A percentile compares a stretch with the other conserved stretches of the same genome.
phyloP scores from a whole-genome alignment of 2,329 filamentous ascomycete species.

The Harringtonia aguacate region DNA sequence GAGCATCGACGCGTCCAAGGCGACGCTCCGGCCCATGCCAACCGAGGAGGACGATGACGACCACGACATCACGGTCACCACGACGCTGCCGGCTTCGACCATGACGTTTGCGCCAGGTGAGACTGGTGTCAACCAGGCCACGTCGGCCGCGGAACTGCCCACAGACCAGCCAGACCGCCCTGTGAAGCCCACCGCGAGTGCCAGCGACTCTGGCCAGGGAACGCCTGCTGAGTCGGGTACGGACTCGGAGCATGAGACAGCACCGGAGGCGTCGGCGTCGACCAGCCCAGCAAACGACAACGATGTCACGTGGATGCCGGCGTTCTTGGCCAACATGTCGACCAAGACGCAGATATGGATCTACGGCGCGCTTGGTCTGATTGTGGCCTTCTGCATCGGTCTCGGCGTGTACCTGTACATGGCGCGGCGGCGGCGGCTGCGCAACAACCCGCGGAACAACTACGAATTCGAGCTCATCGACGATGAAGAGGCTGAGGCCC shows the following conservation, averaged over 20 bases:
- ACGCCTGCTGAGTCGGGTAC: conserved; percentile 6
- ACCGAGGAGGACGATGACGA: conserved; percentile 74
- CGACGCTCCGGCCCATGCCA: conserved; percentile 69
- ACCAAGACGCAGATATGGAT: conserved; percentile 90
- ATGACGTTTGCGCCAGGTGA: conserved; percentile 43
- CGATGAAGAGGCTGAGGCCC: conserved; percentile 59
- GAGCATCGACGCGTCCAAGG: conserved; percentile 62
- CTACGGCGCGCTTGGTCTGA: conserved; percentile 74
- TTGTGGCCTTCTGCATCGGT: conserved; percentile 70
- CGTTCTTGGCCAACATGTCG: conserved; percentile 77
- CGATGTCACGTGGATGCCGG: conserved; percentile 62
- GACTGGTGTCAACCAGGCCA: conserved; percentile 15
- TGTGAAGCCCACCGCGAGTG: conserved; percentile 27
- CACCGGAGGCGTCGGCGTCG: conserved; percentile 18
- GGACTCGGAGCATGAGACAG: conserved; percentile 21
- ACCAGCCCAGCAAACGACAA: too few relatives aligned
- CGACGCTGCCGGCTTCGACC: conserved; percentile 48
- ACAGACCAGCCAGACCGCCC: conserved; percentile 57
- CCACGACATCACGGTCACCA: conserved; percentile 57
- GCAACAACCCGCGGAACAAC: conserved; percentile 64
- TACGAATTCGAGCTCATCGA: conserved; percentile 94
- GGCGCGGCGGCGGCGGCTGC: conserved; percentile 64
- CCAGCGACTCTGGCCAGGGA: not conserved
- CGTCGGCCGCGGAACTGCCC: conserved; percentile 24
- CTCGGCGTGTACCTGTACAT: conserved; percentile 75